Percentiles rank a stretch among this genome's conserved stretches.
These are phyloP conservation scores for Irpex sp. DNA, from an alignment of 1,284 basidiomycete species.

Conservation along the genomic window DNA sequence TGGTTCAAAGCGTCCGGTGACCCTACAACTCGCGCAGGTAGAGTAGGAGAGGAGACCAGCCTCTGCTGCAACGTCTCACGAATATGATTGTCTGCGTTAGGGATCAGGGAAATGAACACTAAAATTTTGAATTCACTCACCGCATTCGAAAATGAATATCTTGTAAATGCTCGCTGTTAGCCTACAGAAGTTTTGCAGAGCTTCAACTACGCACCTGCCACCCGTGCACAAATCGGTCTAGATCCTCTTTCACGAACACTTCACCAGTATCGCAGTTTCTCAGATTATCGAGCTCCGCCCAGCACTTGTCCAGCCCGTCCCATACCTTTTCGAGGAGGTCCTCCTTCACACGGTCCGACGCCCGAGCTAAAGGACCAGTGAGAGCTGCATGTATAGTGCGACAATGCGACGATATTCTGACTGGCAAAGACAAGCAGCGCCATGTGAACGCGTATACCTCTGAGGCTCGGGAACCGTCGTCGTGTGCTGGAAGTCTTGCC, in stretches of 20 bases:
- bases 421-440: slow-evolving; percentile 55
- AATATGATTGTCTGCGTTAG: slow-evolving; percentile 55
- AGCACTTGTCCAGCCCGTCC: slow-evolving; percentile 75
- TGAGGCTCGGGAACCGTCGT: slow-evolving; percentile 26
- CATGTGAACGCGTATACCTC: slow-evolving; percentile 34
- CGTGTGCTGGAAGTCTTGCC: slow-evolving; percentile 48
- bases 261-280: slow-evolving; percentile 35
- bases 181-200: slow-evolving; percentile 13
- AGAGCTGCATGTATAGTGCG: slow-evolving; percentile 71
- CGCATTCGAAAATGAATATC: slow-evolving; percentile 78
- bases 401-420: slow-evolving; percentile 70
- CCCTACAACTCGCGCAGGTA: slow-evolving; percentile 26
- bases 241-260: slow-evolving; percentile 50
- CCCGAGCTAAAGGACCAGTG: slow-evolving; percentile 69
- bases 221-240: slow-evolving; percentile 60
- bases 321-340: slow-evolving; percentile 68
- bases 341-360: slow-evolving; percentile 56
- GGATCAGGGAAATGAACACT: slow-evolving; percentile 6
- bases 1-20: slow-evolving; percentile 52
- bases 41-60: slow-evolving; percentile 27
- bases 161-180: slow-evolving; percentile 23
- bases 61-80: slow-evolving; percentile 60
- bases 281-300: slow-evolving; percentile 76
- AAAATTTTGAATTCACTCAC: slow-evolving; percentile 41
- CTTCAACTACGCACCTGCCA: slow-evolving; percentile 54